Conservation (phyloP, 2,329 filamentous ascomycete genomes). For the Penicillium sp. region DNA sequence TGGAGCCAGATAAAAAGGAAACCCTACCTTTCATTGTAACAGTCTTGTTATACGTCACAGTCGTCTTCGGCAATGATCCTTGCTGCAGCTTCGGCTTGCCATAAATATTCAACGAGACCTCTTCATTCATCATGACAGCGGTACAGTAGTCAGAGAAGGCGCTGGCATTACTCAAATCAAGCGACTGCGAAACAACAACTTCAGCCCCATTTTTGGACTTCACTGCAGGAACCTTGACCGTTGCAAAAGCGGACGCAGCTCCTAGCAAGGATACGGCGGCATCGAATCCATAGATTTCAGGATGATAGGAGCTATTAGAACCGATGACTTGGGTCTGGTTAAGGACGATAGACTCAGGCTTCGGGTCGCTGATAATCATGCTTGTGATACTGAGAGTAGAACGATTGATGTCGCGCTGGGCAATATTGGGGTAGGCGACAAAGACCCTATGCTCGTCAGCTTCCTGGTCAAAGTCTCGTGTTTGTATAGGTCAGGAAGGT, state of each 20-base stretch:
- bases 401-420: slow-evolving; percentile 55
- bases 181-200: slow-evolving; percentile 45
- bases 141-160: slow-evolving; percentile 54
- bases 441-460: slow-evolving; percentile 45
- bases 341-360: slow-evolving; percentile 50
- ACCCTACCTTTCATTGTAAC: slow-evolving; percentile 57
- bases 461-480: background rate
- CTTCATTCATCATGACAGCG: slow-evolving; percentile 50
- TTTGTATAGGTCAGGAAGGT: background rate
- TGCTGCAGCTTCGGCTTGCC: slow-evolving; percentile 56
- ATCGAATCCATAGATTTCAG: slow-evolving; percentile 55
- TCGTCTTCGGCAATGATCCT: slow-evolving; percentile 50
- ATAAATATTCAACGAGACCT: slow-evolving; percentile 51
- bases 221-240: slow-evolving; percentile 47
- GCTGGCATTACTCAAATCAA: slow-evolving; percentile 44
- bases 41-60: slow-evolving; percentile 57
- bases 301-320: slow-evolving; percentile 53
- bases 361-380: slow-evolving; percentile 54
- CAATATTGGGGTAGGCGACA: slow-evolving; percentile 60
- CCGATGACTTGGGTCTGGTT: slow-evolving; percentile 51
- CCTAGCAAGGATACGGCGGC: slow-evolving; percentile 52
- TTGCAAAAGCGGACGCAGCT: slow-evolving; percentile 42
- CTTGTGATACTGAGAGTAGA: slow-evolving; percentile 52
- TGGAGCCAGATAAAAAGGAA: background rate
- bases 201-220: slow-evolving; percentile 45